Conservation (phyloP, 2,329 filamentous ascomycete genomes). For the Aspergillus nomiae region DNA sequence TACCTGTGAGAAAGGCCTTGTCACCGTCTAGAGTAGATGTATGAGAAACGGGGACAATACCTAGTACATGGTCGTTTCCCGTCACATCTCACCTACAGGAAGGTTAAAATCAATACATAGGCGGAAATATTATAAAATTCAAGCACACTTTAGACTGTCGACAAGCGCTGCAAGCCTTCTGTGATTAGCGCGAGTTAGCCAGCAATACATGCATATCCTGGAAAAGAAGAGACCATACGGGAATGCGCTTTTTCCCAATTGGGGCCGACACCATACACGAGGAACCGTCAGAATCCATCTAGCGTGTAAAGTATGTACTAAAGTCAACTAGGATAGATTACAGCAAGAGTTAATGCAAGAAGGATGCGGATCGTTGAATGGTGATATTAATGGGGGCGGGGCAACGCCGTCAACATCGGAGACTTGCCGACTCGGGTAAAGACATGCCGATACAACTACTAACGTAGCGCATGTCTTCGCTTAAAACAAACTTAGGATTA, state of each 20-base stretch:
- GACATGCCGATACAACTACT: not conserved
- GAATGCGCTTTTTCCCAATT: slow-evolving; percentile 39
- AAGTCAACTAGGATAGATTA: not conserved
- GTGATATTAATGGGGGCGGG: not conserved
- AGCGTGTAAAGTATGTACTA: not conserved
- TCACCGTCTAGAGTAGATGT: not conserved
- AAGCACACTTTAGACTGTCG: slow-evolving; percentile 38
- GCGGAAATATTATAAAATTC: not conserved
- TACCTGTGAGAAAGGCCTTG: not conserved
- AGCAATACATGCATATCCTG: not conserved
- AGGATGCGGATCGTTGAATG: not conserved
- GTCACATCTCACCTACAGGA: slow-evolving; percentile 38
- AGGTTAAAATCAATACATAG: not conserved
- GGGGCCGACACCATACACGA: slow-evolving; percentile 23
- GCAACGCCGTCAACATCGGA: not conserved
- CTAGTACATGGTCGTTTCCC: slow-evolving; percentile 40
- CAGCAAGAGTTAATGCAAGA: not conserved
- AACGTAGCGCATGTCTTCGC: not conserved
- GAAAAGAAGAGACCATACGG: slow-evolving; percentile 22
- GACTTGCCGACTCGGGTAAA: not conserved
- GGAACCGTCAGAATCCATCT: slow-evolving; percentile 26
- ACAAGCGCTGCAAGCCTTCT: slow-evolving; percentile 43
- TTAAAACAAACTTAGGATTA: not conserved
- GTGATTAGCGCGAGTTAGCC: not conserved
- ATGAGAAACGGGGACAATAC: slow-evolving; percentile 14